phyloP scores from a whole-genome alignment of 768 basidiomycete species.

The Mycena sanguinolenta region DNA sequence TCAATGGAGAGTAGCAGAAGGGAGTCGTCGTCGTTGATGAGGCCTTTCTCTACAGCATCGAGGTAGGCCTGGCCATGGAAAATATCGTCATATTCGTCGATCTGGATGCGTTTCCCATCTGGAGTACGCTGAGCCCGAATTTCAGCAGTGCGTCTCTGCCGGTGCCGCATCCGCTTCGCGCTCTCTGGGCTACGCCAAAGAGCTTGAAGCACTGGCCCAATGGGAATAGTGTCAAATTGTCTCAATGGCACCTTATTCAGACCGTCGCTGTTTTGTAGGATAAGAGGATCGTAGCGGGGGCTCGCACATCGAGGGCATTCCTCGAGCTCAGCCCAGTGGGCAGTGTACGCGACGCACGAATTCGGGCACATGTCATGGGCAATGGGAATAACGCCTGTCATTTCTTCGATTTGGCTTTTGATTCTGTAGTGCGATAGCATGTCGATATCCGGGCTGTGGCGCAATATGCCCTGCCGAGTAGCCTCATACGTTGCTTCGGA shows the following conservation, averaged over 20 bases:
- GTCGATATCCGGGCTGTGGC: neutral
- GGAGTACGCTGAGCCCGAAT: slow-evolving; percentile 14
- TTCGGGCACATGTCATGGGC: neutral
- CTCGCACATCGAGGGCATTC: neutral
- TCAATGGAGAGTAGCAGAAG: slow-evolving; percentile 53
- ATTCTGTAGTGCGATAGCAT: neutral
- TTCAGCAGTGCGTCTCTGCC: slow-evolving; percentile 27
- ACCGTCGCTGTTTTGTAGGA: too few species aligned
- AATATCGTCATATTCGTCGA: slow-evolving; percentile 42
- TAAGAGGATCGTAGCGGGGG: neutral
- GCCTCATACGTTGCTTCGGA: neutral
- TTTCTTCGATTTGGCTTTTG: neutral
- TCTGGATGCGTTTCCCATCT: slow-evolving; percentile 7
- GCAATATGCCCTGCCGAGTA: neutral
- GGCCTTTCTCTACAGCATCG: slow-evolving; percentile 27
- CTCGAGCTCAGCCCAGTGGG: neutral
- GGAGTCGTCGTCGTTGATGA: slow-evolving; percentile 47
- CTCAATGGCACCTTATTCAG: slow-evolving; percentile 39
- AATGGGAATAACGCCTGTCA: neutral
- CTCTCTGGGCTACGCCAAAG: slow-evolving; percentile 37
- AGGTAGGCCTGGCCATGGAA: slow-evolving; percentile 45
- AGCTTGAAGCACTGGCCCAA: slow-evolving; percentile 55
- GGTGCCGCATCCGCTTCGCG: slow-evolving; percentile 42
- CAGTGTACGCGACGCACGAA: neutral
- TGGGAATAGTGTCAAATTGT: slow-evolving; percentile 51